Percentiles rank a stretch among this genome's conserved stretches.
These are phyloP conservation scores for Colletotrichum lindemuthianum DNA, from an alignment of 2,329 filamentous ascomycete species.

Conservation along the genomic window DNA sequence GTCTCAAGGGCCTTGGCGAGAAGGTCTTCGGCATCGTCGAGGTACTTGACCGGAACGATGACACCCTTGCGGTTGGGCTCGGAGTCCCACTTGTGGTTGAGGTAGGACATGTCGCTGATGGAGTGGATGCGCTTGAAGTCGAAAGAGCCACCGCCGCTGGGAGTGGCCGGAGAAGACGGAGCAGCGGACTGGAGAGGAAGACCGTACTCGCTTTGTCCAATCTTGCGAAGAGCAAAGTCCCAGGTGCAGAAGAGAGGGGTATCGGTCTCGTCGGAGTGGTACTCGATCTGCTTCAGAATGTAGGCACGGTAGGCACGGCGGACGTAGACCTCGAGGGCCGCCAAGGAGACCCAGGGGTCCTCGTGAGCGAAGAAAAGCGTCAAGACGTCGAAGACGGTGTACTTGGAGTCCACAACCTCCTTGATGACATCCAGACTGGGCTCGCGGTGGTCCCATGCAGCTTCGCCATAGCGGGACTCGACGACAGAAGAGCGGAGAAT, in stretches of 20 bases:
- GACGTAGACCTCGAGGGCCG: slow-evolving; percentile 94
- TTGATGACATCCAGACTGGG: slow-evolving; percentile 91
- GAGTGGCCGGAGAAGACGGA: slow-evolving; percentile 85
- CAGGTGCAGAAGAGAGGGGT: slow-evolving; percentile 83
- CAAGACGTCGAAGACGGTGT: slow-evolving; percentile 96
- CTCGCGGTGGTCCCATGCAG: slow-evolving; percentile 94
- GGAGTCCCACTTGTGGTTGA: slow-evolving; percentile 75
- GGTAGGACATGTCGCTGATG: slow-evolving; percentile 95
- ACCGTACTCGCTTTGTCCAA: slow-evolving; percentile 90
- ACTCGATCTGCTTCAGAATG: slow-evolving; percentile 87
- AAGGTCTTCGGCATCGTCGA: slow-evolving; percentile 93
- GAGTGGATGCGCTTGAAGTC: slow-evolving; percentile 87
- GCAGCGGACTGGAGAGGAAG: slow-evolving; percentile 81
- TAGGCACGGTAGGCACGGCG: slow-evolving; percentile 98
- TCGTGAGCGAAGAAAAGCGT: slow-evolving; percentile 95
- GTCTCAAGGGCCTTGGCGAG: slow-evolving; percentile 85
- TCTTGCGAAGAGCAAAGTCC: slow-evolving; percentile 95
- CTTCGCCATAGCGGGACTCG: slow-evolving; percentile 97
- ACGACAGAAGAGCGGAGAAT: slow-evolving; percentile 95
- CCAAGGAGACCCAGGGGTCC: slow-evolving; percentile 93
- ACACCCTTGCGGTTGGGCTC: slow-evolving; percentile 92
- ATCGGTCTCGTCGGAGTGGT: slow-evolving; percentile 79
- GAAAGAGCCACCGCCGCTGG: slow-evolving; percentile 65
- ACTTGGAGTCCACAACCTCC: slow-evolving; percentile 98
- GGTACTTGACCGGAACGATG: slow-evolving; percentile 90